Percentiles rank a stretch among this genome's conserved stretches.
phyloP scores from a whole-genome alignment of 2,329 filamentous ascomycete genomes.

The Colletotrichum somersetense region DNA sequence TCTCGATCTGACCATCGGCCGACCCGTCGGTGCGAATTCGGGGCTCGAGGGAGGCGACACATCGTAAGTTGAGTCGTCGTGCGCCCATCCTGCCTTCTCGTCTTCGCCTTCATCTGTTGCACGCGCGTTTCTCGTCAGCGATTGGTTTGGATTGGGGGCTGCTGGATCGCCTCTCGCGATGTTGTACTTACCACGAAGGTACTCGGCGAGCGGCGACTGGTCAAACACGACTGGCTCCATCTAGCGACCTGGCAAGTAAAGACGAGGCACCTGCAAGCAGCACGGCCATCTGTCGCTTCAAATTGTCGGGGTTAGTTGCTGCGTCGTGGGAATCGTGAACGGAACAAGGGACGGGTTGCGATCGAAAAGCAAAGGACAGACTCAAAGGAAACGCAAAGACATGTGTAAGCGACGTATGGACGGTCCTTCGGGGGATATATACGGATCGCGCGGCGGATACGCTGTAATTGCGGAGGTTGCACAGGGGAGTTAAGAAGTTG shows the following conservation, averaged over 20 bases:
- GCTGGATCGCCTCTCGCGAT: slow-evolving; percentile 1
- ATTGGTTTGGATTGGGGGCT: slow-evolving; percentile 28
- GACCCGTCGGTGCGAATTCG: slow-evolving; percentile 69
- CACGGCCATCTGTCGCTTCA: slow-evolving; percentile 41
- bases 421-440: slow-evolving; percentile 38
- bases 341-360: background rate
- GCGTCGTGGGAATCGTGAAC: slow-evolving; percentile 26
- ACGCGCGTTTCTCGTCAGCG: slow-evolving; percentile 42
- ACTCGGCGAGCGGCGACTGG: slow-evolving; percentile 88
- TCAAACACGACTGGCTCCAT: slow-evolving; percentile 93
- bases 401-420: slow-evolving; percentile 25
- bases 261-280: slow-evolving; percentile 38
- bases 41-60: slow-evolving; percentile 63
- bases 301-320: slow-evolving; percentile 28
- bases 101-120: slow-evolving; percentile 63
- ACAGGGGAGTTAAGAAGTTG: slow-evolving; percentile 22
- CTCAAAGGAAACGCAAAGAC: slow-evolving; percentile 16
- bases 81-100: slow-evolving; percentile 61
- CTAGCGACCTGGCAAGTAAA: slow-evolving; percentile 40
- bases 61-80: slow-evolving; percentile 54
- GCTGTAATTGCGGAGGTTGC: slow-evolving; percentile 37
- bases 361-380: slow-evolving; percentile 15
- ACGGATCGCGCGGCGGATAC: slow-evolving; percentile 22
- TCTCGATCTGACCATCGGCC: slow-evolving; percentile 65
- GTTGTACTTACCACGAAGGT: slow-evolving; percentile 81